A percentile compares a stretch with the other conserved stretches of the same genome.
Evolutionary conservation across 2,329 filamentous ascomycete species (phyloP).

Genomic region (Thelonectria blattea): DNA sequence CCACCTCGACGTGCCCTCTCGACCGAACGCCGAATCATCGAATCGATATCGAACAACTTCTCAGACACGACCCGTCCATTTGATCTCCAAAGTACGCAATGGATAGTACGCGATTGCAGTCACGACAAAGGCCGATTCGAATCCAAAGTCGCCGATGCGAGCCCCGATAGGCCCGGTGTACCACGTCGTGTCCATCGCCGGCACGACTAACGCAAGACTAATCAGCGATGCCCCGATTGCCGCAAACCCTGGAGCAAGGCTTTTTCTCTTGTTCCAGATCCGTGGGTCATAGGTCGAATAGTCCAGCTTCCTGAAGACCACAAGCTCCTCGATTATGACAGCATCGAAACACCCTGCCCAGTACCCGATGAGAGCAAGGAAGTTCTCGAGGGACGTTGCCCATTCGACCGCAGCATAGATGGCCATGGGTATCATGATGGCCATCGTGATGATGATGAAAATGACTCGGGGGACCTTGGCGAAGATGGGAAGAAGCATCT

Average conservation of each 20-base stretch:
- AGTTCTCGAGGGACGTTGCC: conserved; percentile 50
- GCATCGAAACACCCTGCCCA: conserved; percentile 54
- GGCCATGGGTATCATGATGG: conserved; percentile 50
- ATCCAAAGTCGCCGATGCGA: conserved; percentile 53
- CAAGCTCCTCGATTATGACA: conserved; percentile 50
- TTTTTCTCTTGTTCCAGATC: conserved; percentile 52
- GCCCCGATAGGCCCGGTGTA: conserved; percentile 51
- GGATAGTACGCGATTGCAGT: conserved; percentile 50
- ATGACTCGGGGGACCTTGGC: conserved; percentile 49
- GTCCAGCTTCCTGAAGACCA: conserved; percentile 50
- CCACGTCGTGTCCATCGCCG: conserved; percentile 52
- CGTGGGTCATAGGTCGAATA: conserved; percentile 48
- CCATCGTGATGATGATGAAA: conserved; percentile 49
- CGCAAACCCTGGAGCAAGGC: conserved; percentile 50
- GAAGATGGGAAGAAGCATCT: conserved; percentile 50
- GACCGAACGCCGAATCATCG: not conserved
- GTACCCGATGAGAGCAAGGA: conserved; percentile 53
- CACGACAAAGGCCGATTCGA: conserved; percentile 51
- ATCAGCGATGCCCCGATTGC: conserved; percentile 51
- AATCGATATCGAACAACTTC: not conserved
- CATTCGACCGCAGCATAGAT: conserved; percentile 51
- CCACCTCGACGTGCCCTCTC: not conserved
- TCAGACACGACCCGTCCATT: conserved; percentile 36
- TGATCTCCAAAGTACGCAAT: conserved; percentile 42
- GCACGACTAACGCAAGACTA: conserved; percentile 50